Conservation (phyloP, 1,139 yeast genomes). For the Debaryomyces fabryi region DNA sequence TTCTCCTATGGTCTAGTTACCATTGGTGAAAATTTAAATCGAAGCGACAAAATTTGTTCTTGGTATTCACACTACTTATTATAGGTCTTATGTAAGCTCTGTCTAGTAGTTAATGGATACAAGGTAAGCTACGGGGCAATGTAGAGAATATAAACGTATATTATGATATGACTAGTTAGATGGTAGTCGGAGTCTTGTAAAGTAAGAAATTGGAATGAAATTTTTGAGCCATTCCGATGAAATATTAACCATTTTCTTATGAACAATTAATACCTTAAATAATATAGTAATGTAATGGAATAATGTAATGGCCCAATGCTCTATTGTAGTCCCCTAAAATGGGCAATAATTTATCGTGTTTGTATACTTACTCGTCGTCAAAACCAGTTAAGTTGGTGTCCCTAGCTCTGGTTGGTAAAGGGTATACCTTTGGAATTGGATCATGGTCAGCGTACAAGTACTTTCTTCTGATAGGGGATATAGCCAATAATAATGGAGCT, state of each 20-base stretch:
- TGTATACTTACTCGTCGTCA: slow-evolving; percentile 44
- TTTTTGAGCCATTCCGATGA: neutral
- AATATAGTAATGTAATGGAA: slow-evolving; percentile 1
- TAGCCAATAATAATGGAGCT: slow-evolving; percentile 65
- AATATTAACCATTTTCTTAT: neutral
- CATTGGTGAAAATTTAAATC: slow-evolving; percentile 7
- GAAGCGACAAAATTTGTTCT: slow-evolving; percentile 2
- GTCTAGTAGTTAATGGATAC: neutral
- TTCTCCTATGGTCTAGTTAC: neutral
- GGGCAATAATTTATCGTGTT: slow-evolving; percentile 2
- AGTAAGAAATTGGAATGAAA: neutral
- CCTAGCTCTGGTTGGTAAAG: slow-evolving; percentile 63
- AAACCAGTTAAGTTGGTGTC: slow-evolving; percentile 53
- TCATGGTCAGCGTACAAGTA: slow-evolving; percentile 67
- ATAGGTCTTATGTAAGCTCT: neutral
- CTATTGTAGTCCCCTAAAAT: neutral
- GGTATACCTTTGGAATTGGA: slow-evolving; percentile 71
- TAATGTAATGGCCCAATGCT: slow-evolving; percentile 1
- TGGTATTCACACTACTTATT: neutral
- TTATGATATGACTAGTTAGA: slow-evolving; percentile 1
- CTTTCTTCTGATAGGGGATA: slow-evolving; percentile 73
- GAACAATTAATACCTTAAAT: neutral
- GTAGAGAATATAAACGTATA: slow-evolving; percentile 3
- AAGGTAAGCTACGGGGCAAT: neutral
- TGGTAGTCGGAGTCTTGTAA: neutral